Base-by-base conservation (phyloP, 2,329 filamentous ascomycete genomes). In the Penicillium sp. region DNA sequence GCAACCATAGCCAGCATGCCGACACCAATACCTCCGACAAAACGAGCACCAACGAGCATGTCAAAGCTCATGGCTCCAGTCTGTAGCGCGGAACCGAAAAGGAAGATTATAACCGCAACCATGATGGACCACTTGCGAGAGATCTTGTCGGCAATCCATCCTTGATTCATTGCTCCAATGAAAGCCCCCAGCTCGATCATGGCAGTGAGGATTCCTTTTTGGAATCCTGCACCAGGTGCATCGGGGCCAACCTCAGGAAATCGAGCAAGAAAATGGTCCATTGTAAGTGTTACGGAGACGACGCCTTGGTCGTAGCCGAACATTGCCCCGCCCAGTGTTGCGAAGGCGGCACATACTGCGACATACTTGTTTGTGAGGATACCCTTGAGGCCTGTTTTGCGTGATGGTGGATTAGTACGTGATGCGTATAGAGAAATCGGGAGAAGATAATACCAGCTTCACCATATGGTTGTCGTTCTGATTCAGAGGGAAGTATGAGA, bases 131-230 rank as follows among this genome's bases (percentile, higher is more conserved):
- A 80, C 53, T 80, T 79, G 34, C 81, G 69, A 10, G 79, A 81
- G 24, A 81, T 73, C 56, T 75, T 78, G 58, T 83, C 81, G 2
- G 80, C 79, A 32, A 82, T 71, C 67, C 75, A 82, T 6, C 76
- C 77, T 52, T 77, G 72, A 34, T 75, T 77, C 31, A 79, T 53
- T 6, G 76, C 76, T 35, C 76, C 73, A 4, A 75, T 47, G 14
- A 81, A 69, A 1, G 79, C 80, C 10, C 81, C 80, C 8, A 82
- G 62, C 57, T 81, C 78, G 39, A 82, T 76, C 79, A 82, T 82
- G 8, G 80, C 79, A 16, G 80, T 82, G 70, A 82, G 72, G 62
- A 75, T 53, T 10, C 73, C 73, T 55, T 74, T 75, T 65, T 68
- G 72, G 50, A 75, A 75, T 1, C 73, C 72, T 4, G 69, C 66